Percentiles rank a stretch among this genome's conserved stretches.
These are phyloP conservation scores for Jimgerdemannia lactiflua DNA, from an alignment of 192 early-diverging fungal genomes.

Conservation along the genomic window DNA sequence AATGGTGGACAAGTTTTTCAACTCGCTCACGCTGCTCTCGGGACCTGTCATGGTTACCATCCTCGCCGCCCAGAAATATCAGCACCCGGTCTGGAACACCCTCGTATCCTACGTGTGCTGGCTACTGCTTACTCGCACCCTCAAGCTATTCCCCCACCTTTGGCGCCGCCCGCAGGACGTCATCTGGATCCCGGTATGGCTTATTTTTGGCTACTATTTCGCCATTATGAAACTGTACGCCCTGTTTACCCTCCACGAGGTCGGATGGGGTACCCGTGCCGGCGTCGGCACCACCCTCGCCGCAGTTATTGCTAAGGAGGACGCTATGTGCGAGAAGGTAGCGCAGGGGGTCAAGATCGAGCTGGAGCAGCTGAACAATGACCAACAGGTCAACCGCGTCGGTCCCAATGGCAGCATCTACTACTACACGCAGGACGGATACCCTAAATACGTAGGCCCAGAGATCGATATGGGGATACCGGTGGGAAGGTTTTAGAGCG, in stretches of 20 bases:
- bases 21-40: constrained; percentile 53
- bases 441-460: no score
- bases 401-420: no score
- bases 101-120: constrained; percentile 46
- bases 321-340: background rate
- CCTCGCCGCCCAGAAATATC: constrained; percentile 18
- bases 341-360: constrained; percentile 22
- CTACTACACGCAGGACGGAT: no score
- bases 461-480: no score
- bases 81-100: constrained; percentile 45
- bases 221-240: constrained; percentile 55
- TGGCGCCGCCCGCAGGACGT: constrained; percentile 48
- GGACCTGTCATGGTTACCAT: constrained; percentile 49
- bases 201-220: constrained; percentile 60
- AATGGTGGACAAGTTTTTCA: constrained; percentile 62
- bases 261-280: constrained; percentile 43
- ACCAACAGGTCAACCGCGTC: no score
- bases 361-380: constrained; percentile 1
- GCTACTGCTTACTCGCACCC: constrained; percentile 48
- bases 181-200: constrained; percentile 46
- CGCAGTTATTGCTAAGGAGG: constrained; percentile 29
- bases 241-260: constrained; percentile 57
- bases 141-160: constrained; percentile 60
- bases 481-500: no score
- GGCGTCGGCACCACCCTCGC: constrained; percentile 26